Evolutionary conservation across 2,329 filamentous ascomycete species (phyloP).

Genomic region (Fusarium pseudograminearum): DNA sequence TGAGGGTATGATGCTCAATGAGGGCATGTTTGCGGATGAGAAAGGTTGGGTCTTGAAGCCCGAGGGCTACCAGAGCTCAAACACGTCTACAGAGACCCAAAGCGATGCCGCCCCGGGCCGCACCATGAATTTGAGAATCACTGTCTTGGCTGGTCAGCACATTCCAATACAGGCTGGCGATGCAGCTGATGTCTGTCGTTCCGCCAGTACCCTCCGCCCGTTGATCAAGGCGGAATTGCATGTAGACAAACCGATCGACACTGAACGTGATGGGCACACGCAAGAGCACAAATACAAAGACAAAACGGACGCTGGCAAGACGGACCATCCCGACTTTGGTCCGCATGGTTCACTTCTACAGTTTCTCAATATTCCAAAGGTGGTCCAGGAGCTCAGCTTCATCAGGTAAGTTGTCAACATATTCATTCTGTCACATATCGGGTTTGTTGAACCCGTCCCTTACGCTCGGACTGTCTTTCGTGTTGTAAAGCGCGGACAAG

Average conservation of each 20-base stretch:
- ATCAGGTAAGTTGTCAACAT: conserved; percentile 68
- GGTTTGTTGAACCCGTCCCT: background rate
- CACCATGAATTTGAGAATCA: conserved; percentile 76
- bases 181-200: conserved; percentile 49
- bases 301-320: conserved; percentile 66
- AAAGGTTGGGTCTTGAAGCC: conserved; percentile 90
- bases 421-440: conserved; percentile 5
- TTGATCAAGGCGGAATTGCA: conserved; percentile 85
- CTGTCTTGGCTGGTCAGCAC: conserved; percentile 80
- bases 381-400: conserved; percentile 79
- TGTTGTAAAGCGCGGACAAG: conserved; percentile 2
- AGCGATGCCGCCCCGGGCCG: conserved; percentile 61
- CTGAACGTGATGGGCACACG: conserved; percentile 46
- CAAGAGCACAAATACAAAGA: conserved; percentile 70
- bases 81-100: conserved; percentile 56
- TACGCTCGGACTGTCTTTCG: conserved; percentile 3
- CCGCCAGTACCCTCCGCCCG: conserved; percentile 66
- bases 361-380: conserved; percentile 68
- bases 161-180: conserved; percentile 59
- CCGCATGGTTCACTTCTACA: conserved; percentile 63
- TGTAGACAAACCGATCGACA: conserved; percentile 70
- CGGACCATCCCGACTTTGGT: conserved; percentile 74
- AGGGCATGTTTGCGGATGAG: conserved; percentile 94
- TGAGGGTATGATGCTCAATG: conserved; percentile 94
- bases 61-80: conserved; percentile 71